A percentile compares a stretch with the other conserved stretches of the same genome.
phyloP scores from a whole-genome alignment of 306 rosid genomes.

The Cucumis melo region DNA sequence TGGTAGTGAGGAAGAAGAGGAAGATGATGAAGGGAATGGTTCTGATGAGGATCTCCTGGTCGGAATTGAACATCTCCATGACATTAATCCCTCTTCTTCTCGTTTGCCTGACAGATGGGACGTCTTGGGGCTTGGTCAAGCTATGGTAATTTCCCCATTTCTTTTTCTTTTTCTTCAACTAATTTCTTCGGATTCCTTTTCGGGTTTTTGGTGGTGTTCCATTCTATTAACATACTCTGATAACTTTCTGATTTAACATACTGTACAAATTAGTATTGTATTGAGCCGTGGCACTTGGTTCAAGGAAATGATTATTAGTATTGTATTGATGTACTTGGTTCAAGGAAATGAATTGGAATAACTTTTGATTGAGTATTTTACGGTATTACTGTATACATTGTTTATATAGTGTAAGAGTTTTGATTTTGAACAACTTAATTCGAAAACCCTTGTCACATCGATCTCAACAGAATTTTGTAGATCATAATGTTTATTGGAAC shows the following conservation, averaged over 20 bases:
- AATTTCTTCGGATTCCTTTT: background rate
- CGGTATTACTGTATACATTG: background rate
- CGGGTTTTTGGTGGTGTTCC: background rate
- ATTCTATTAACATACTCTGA: background rate
- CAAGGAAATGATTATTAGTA: background rate
- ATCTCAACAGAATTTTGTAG: background rate
- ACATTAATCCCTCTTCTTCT: conserved; percentile 14
- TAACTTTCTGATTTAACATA: background rate
- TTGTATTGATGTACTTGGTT: background rate
- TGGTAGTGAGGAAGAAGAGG: conserved; percentile 20
- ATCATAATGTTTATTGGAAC: background rate
- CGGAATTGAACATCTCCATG: conserved; percentile 11
- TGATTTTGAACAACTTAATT: background rate
- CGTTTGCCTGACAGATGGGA: conserved; percentile 70
- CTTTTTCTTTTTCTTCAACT: background rate
- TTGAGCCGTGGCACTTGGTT: background rate
- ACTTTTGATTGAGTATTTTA: background rate
- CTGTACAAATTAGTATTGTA: background rate
- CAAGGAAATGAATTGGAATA: background rate
- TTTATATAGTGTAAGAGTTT: background rate
- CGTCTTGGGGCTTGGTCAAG: conserved; percentile 94
- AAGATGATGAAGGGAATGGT: conserved; percentile 16
- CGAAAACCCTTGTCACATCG: background rate
- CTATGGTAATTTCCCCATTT: conserved; percentile 49
- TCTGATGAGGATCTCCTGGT: background rate